phyloP scores from a whole-genome alignment of 1,139 yeast species.

The Pichia sp. region DNA sequence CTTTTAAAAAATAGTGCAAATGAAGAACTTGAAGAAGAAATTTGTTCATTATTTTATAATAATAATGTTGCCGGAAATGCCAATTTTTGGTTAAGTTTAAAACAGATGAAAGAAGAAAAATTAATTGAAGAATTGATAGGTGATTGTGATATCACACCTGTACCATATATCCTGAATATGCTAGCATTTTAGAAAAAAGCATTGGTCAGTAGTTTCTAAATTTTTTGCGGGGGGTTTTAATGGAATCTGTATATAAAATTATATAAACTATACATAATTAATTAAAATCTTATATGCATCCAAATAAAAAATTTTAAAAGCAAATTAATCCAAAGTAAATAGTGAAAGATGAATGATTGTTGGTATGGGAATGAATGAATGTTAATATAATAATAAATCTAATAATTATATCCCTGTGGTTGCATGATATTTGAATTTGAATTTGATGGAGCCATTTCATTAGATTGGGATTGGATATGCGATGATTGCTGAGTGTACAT shows the following conservation, averaged over 20 bases:
- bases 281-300: too few species aligned
- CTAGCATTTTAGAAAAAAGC: constrained; percentile 1
- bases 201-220: too few species aligned
- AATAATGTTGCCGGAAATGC: constrained; percentile 5
- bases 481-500: constrained; percentile 11
- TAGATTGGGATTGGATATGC: constrained; percentile 7
- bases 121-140: constrained; percentile 11
- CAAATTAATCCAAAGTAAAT: too few species aligned
- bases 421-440: constrained; percentile 14
- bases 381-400: not conserved
- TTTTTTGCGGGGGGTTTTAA: too few species aligned
- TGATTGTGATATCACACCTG: constrained; percentile 5
- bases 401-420: constrained; percentile 6
- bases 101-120: constrained; percentile 5
- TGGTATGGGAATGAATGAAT: too few species aligned
- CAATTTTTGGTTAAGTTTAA: constrained; percentile 13
- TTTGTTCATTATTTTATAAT: constrained; percentile 9
- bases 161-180: constrained; percentile 9
- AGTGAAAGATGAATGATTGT: too few species aligned
- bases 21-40: constrained; percentile 8
- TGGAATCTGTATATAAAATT: too few species aligned
- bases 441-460: not conserved
- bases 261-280: too few species aligned
- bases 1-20: constrained; percentile 8
- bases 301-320: too few species aligned